These are phyloP conservation scores for Rhizopogon vesiculosus DNA, from an alignment of 768 basidiomycete species.

Conservation along the genomic window DNA sequence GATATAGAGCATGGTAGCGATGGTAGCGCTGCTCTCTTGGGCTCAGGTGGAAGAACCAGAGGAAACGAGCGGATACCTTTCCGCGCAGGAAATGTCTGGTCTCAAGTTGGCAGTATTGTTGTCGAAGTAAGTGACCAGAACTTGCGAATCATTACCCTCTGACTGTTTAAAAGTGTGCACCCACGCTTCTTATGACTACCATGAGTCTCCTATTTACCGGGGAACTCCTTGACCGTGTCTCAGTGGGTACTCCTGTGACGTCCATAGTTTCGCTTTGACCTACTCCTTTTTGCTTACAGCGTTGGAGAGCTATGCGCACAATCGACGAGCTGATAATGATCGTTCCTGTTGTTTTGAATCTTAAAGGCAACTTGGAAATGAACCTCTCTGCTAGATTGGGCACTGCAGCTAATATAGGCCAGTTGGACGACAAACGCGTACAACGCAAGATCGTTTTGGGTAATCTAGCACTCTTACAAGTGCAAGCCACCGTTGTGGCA, in stretches of 20 bases:
- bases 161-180: conserved; percentile 59
- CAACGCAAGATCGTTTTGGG: conserved; percentile 70
- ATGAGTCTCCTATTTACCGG: conserved; percentile 87
- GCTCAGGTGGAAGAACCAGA: conserved; percentile 23
- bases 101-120: conserved; percentile 57
- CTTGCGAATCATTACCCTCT: neutral
- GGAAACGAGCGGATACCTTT: conserved; percentile 19
- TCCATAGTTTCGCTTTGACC: neutral
- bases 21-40: conserved; percentile 42
- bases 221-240: conserved; percentile 81
- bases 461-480: conserved; percentile 83
- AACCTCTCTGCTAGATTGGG: conserved; percentile 94
- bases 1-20: conserved; percentile 33
- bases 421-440: conserved; percentile 67
- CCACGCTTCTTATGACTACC: conserved; percentile 81
- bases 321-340: conserved; percentile 97
- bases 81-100: conserved; percentile 34
- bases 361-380: conserved; percentile 99
- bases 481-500: conserved; percentile 89
- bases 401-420: conserved; percentile 91
- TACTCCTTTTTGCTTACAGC: conserved; percentile 34
- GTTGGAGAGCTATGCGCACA: conserved; percentile 83
- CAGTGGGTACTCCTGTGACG: conserved; percentile 44
- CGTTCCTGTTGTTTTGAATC: conserved; percentile 88
- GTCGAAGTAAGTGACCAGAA: conserved; percentile 51